A percentile compares a stretch with the other conserved stretches of the same genome.
Conservation (phyloP, 1,284 basidiomycete genomes). For the Blastosporella zonata region DNA sequence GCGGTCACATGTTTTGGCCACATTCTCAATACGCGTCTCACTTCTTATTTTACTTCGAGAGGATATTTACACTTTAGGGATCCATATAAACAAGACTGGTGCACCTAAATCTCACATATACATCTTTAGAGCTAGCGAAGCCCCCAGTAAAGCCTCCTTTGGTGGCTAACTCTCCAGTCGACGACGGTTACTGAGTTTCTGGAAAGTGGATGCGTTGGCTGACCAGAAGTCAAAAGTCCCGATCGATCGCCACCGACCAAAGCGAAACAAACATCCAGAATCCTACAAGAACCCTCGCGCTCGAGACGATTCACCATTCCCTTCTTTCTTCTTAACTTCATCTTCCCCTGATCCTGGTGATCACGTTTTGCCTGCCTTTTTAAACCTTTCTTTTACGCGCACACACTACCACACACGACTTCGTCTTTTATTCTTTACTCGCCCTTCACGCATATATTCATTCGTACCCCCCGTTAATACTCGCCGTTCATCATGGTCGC, state of each 20-base stretch:
- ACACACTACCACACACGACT: slow-evolving; percentile 17
- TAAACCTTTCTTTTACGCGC: slow-evolving; percentile 17
- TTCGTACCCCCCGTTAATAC: slow-evolving; percentile 13
- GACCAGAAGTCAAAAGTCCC: slow-evolving; percentile 13
- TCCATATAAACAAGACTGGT: too few relatives aligned
- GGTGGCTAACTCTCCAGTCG: too few relatives aligned
- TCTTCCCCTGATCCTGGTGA: slow-evolving; percentile 35
- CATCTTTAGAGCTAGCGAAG: too few relatives aligned
- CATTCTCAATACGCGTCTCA: neutral
- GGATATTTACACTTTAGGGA: neutral
- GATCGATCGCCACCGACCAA: slow-evolving; percentile 20
- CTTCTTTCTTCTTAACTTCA: slow-evolving; percentile 29
- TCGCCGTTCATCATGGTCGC: slow-evolving; percentile 40
- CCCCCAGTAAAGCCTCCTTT: neutral
- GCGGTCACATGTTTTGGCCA: slow-evolving; percentile 16
- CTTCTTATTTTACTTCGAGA: neutral
- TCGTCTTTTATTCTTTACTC: slow-evolving; percentile 13
- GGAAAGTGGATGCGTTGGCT: slow-evolving; percentile 5
- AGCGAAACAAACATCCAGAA: slow-evolving; percentile 19
- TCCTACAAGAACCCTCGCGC: slow-evolving; percentile 22
- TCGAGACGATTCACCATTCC: slow-evolving; percentile 12
- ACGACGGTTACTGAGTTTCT: neutral
- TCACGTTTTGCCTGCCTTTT: slow-evolving; percentile 25
- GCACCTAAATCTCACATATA: too few relatives aligned
- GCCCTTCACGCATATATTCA: slow-evolving; percentile 13